Conservation (phyloP, 257 asterid species). For the Linaria vulgaris region DNA sequence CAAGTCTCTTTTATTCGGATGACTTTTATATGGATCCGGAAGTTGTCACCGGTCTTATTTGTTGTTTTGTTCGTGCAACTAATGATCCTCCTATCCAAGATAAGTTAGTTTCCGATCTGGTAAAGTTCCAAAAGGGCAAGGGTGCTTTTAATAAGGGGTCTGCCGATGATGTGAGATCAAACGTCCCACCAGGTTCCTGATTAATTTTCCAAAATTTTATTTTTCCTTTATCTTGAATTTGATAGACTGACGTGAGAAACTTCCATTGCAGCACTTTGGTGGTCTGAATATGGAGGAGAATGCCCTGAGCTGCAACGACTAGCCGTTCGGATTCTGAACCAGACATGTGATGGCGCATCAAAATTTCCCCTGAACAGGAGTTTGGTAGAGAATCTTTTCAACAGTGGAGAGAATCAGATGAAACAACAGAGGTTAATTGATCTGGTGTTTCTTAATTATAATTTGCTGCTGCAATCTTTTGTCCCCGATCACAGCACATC, state of each 20-base stretch:
- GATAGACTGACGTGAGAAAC: neutral
- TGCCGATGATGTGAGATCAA: neutral
- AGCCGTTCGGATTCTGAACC: slow-evolving; percentile 36
- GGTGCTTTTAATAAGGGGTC: slow-evolving; percentile 17
- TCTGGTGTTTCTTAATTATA: no score
- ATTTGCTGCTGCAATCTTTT: no score
- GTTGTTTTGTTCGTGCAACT: slow-evolving; percentile 23
- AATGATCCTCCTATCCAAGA: slow-evolving; percentile 1
- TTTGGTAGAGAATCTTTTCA: slow-evolving; percentile 29
- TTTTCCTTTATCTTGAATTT: neutral
- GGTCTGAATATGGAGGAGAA: slow-evolving; percentile 34
- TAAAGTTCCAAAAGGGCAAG: slow-evolving; percentile 16
- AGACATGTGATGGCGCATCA: slow-evolving; percentile 38
- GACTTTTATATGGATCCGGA: slow-evolving; percentile 29
- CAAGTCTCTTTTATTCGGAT: slow-evolving; percentile 25
- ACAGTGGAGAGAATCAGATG: slow-evolving; percentile 15
- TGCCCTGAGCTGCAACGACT: slow-evolving; percentile 35
- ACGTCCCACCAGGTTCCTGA: slow-evolving; percentile 26
- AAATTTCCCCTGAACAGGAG: slow-evolving; percentile 30
- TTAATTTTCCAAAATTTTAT: neutral
- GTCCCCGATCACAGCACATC: no score
- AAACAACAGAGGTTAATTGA: slow-evolving; percentile 32
- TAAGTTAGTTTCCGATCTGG: slow-evolving; percentile 13
- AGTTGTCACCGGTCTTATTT: slow-evolving; percentile 34
- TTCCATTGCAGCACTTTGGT: slow-evolving; percentile 39